Base-by-base conservation (phyloP, 495 filamentous ascomycete genomes). In the Tricharina praecox region DNA sequence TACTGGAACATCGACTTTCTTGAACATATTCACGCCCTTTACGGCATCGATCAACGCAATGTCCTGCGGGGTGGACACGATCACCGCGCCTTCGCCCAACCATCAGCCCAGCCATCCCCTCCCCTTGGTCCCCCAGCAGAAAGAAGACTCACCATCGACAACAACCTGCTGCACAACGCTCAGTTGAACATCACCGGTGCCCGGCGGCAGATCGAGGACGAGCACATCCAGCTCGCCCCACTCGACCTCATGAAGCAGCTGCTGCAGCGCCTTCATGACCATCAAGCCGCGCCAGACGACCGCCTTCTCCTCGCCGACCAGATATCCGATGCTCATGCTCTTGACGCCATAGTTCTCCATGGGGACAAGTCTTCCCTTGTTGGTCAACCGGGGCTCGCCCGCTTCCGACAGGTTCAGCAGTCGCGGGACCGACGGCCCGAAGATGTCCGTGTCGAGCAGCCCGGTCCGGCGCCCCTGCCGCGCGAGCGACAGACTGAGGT, bases 261-360 rank as follows among this genome's bases (percentile, higher is more conserved):
- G 90, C 52, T 94, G 86, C 55, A 99, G 67, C 0, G 92, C 90
- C 64, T 99, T 99, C 68, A 88, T 87, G 15, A 96, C 82, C 86
- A 99, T 96, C 16, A 93, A 71, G 0, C 90, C 90, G 26, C 90
- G 77, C 90, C 92, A 99, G 30, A 84, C 83, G n/a, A 99, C 79
- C 3, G 90, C 81, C 0, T 75, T 75, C 28, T 76, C 72, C 55
- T 82, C 78, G 49, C 75, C 74, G 11, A 92, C 74, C 9, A 96
- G 73, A 55, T 94, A 96, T 38, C 92, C 92, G 80, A 99, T 94
- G 2, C 85, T 93, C 90, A 96, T 96, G 33, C 82, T 87, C 63
- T 92, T 88, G 49, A 99, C 72, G 46, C 88, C 92, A 66, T 95
- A 96, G 60, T 90, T 93, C n/a, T 79, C 81, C 20, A 96, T 64